Evolutionary conservation across 768 basidiomycete species (phyloP), one percentile per base, ranked within the genome.

Genomic region (Termitomyces sp.): DNA sequence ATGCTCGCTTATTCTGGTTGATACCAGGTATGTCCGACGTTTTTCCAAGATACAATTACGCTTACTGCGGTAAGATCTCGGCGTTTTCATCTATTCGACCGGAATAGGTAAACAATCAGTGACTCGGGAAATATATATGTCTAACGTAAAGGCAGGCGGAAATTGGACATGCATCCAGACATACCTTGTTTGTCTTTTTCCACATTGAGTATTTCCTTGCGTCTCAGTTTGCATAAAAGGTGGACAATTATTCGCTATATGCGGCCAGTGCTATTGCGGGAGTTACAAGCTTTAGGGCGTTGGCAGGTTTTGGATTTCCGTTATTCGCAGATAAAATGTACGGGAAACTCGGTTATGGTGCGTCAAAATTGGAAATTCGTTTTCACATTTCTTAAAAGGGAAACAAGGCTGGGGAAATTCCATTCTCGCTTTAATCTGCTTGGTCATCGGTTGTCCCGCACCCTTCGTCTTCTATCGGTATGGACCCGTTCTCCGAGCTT

Each of bases 171-270:
- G 75, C 46, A 80, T 84, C 33, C 82, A 85, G 63, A 80, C 82
- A 13, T 87, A 87, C 54, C 69, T 85, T 49, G 80, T 87, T 50
- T 69, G 80, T 59, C 7, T 14, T n/a, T 38, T 20, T 4, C 60
- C 68, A 0, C 75, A 73, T 61, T 71, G 20, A 6, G 12, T n/a
- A 38, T 23, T 13, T 32, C 18, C 18, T 2, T 46, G 62, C 57
- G 61, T 66, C 49, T 60, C 58, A 30, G 6, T n/a, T 49, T 44
- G 77, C 7, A n/a, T n/a, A 10, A 23, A 84, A 93, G 72, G 85
- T 93, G 53, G 91, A 93, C 71, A 89, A 86, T 66, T 94, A 94
- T 70, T 88, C 92, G 12, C 82, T 89, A 41, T 86, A 91, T 65
- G 80, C 82, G 10, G 81, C 83, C 16, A 83, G 79, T 38, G 80